These are phyloP conservation scores for Conringia planisiliqua DNA, from an alignment of 345 rosid species.

Conservation along the genomic window DNA sequence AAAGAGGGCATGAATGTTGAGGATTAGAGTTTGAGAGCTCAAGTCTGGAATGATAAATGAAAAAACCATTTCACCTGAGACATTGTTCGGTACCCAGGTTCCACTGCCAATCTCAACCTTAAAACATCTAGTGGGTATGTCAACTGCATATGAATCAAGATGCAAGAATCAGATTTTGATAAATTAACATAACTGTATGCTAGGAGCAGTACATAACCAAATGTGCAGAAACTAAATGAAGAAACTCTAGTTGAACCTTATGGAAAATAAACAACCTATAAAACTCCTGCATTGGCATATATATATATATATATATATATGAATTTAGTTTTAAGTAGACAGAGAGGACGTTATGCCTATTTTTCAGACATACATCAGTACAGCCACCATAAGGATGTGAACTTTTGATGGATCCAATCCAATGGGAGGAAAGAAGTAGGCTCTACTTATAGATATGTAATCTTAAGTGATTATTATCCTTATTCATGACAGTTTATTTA, in stretches of 20 bases:
- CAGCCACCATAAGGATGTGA: too few species aligned
- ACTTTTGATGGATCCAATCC: too few species aligned
- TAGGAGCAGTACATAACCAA: not conserved
- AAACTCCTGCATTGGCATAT: not conserved
- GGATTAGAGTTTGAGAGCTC: not conserved
- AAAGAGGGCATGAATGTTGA: not conserved
- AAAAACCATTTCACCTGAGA: conserved; percentile 55
- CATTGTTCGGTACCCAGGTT: conserved; percentile 83
- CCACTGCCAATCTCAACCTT: conserved; percentile 87
- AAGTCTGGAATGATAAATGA: not conserved
- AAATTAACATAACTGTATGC: not conserved
- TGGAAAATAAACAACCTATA: not conserved
- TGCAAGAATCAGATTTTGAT: not conserved
- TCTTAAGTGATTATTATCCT: not conserved
- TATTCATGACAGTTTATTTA: not conserved
- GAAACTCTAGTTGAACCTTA: not conserved
- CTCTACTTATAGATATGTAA: too few species aligned
- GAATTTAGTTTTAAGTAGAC: too few species aligned
- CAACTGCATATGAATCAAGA: conserved; percentile 43
- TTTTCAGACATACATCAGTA: too few species aligned
- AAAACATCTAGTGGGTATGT: conserved; percentile 97
- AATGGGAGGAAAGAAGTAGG: not conserved
- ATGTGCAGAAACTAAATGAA: not conserved
- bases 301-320: not conserved
- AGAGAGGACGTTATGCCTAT: too few species aligned